Evolutionary conservation across 2,329 filamentous ascomycete species (phyloP).

Genomic region (Penicillium sp.): DNA sequence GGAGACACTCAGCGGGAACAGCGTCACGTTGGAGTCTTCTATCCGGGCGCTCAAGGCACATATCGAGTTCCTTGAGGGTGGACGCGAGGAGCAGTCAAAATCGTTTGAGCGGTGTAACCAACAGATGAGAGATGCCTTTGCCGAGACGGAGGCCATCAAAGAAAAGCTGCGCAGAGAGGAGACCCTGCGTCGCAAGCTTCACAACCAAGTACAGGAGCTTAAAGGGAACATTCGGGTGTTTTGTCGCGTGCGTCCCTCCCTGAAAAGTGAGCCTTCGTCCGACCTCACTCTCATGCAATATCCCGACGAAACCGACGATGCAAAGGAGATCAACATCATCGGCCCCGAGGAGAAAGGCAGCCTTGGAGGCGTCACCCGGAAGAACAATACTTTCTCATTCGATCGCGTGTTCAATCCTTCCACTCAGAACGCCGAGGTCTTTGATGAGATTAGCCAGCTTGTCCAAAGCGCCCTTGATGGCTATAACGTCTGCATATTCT

Average conservation of each 20-base stretch:
- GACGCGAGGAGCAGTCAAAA: conserved; percentile 84
- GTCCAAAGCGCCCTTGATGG: conserved; percentile 95
- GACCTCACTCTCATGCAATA: conserved; percentile 74
- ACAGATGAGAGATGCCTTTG: conserved; percentile 74
- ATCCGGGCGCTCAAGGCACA: conserved; percentile 76
- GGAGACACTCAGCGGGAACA: conserved; percentile 61
- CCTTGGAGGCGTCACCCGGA: conserved; percentile 72
- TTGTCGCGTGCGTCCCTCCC: conserved; percentile 83
- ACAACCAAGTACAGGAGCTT: conserved; percentile 96
- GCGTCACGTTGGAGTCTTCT: conserved; percentile 70
- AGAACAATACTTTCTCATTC: conserved; percentile 84
- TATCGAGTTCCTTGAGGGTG: conserved; percentile 86
- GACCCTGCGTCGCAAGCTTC: conserved; percentile 82
- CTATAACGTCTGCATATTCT: conserved; percentile 99
- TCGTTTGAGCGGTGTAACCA: conserved; percentile 80
- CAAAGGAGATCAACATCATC: conserved; percentile 80
- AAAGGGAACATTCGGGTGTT: conserved; percentile 99
- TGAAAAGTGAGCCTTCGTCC: conserved; percentile 58
- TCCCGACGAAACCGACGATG: conserved; percentile 77
- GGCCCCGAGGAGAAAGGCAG: conserved; percentile 83
- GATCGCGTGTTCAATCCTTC: conserved; percentile 85
- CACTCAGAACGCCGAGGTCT: conserved; percentile 80
- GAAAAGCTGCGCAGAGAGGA: conserved; percentile 90
- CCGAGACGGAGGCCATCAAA: conserved; percentile 67
- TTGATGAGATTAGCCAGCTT: conserved; percentile 93